These are phyloP conservation scores for Boletus vermiculosoides DNA, from an alignment of 768 basidiomycete genomes.

Conservation along the genomic window DNA sequence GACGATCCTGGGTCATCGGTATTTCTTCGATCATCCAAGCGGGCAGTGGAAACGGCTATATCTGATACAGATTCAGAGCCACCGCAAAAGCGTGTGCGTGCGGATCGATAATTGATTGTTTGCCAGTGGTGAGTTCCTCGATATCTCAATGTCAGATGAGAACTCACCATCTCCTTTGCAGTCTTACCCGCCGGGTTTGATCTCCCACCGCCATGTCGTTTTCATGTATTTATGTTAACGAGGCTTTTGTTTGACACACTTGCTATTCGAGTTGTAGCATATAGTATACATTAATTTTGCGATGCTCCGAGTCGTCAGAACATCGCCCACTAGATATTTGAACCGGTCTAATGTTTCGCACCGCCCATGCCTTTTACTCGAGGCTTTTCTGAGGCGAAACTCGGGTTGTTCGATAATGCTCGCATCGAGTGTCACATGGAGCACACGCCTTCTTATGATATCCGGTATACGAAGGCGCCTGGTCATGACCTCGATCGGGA, in stretches of 20 bases:
- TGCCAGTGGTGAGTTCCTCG: background rate
- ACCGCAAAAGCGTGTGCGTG: background rate
- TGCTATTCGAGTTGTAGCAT: background rate
- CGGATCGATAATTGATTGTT: background rate
- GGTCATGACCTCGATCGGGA: no score
- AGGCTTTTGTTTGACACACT: background rate
- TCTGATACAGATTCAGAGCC: background rate
- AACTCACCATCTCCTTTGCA: background rate
- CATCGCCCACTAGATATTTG: no score
- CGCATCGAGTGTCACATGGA: no score
- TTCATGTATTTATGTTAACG: background rate
- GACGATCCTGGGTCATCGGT: background rate
- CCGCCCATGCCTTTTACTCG: no score
- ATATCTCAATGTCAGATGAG: background rate
- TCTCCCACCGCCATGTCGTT: background rate
- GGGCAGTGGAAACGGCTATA: background rate
- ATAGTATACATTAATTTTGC: no score
- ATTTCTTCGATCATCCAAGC: background rate
- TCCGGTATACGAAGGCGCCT: no score
- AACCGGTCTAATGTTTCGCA: no score
- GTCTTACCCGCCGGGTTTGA: background rate
- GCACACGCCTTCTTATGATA: no score
- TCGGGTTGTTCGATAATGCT: no score
- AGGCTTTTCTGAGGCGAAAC: no score
- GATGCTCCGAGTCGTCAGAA: no score